A percentile compares a stretch with the other conserved stretches of the same genome.
Evolutionary conservation across 495 filamentous ascomycete species (phyloP).

Genomic region (Arthonia radiata): DNA sequence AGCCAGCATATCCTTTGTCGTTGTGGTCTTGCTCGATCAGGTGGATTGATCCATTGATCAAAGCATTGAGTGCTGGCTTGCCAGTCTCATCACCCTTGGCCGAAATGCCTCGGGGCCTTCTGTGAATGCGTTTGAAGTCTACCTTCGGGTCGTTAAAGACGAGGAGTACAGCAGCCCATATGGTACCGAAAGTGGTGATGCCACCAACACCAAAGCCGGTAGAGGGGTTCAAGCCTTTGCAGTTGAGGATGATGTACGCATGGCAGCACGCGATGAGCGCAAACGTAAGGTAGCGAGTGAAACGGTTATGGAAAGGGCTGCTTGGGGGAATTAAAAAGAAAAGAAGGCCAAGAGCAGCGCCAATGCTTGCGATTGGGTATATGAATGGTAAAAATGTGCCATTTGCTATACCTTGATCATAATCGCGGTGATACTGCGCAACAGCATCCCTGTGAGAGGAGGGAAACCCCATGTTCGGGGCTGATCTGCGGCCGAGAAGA

Average conservation of each 20-base stretch:
- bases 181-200: conserved; percentile 33
- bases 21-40: not conserved
- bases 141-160: conserved; percentile 38
- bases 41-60: conserved; percentile 6
- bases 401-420: conserved; percentile 9
- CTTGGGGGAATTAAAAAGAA: conserved; percentile 36
- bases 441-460: too few relatives aligned
- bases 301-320: conserved; percentile 20
- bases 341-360: conserved; percentile 22
- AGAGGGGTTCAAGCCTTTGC: conserved; percentile 29
- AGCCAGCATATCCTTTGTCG: conserved; percentile 1
- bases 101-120: conserved; percentile 8
- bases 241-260: conserved; percentile 15
- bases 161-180: conserved; percentile 38
- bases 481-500: too few relatives aligned
- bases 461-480: too few relatives aligned
- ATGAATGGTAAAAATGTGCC: conserved; percentile 27
- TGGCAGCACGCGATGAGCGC: conserved; percentile 21
- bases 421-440: too few relatives aligned
- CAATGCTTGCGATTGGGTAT: conserved; percentile 26
- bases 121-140: conserved; percentile 41
- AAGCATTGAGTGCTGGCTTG: conserved; percentile 13
- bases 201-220: conserved; percentile 45
- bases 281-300: conserved; percentile 27
- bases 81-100: conserved; percentile 5